Percentiles rank a stretch among this genome's conserved stretches.
phyloP scores from a whole-genome alignment of 2,329 filamentous ascomycete species.

The Pezicula carpinea region DNA sequence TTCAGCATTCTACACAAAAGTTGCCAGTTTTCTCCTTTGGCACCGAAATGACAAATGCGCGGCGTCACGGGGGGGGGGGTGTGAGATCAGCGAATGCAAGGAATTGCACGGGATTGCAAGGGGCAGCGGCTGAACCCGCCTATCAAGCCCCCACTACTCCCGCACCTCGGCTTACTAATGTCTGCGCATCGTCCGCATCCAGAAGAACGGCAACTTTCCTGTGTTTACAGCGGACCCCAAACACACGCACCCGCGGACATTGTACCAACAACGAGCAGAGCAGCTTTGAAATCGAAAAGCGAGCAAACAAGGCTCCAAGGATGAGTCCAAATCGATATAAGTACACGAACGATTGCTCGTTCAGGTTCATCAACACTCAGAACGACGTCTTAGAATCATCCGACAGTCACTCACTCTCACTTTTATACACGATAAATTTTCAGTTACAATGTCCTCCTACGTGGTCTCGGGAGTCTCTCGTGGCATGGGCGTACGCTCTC shows the following conservation, averaged over 20 bases:
- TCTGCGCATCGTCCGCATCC: constrained; percentile 8
- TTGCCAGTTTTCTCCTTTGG: constrained; percentile 9
- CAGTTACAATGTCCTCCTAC: constrained; percentile 20
- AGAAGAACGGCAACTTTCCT: constrained; percentile 14
- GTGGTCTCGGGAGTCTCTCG: constrained; percentile 22
- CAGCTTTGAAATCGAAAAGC: constrained; percentile 13
- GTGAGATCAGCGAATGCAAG: neutral
- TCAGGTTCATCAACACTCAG: constrained; percentile 8
- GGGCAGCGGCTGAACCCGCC: too few relatives aligned
- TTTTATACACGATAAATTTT: constrained; percentile 9
- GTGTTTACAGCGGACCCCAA: constrained; percentile 10
- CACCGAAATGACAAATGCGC: constrained; percentile 10
- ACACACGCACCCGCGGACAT: constrained; percentile 2
- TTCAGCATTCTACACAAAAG: constrained; percentile 9
- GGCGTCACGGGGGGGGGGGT: neutral
- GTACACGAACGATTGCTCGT: constrained; percentile 9
- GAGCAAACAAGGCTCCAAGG: constrained; percentile 10
- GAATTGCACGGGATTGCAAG: too few relatives aligned
- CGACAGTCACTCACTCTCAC: constrained; percentile 9
- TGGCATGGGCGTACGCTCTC: constrained; percentile 21
- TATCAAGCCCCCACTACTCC: neutral
- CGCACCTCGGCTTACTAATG: constrained; percentile 3
- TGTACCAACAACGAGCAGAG: constrained; percentile 4
- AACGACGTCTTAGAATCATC: constrained; percentile 11
- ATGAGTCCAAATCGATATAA: constrained; percentile 11